A percentile compares a stretch with the other conserved stretches of the same genome.
Evolutionary conservation across 208 protist species (phyloP).

Genomic region (Trypanosoma vivax): DNA sequence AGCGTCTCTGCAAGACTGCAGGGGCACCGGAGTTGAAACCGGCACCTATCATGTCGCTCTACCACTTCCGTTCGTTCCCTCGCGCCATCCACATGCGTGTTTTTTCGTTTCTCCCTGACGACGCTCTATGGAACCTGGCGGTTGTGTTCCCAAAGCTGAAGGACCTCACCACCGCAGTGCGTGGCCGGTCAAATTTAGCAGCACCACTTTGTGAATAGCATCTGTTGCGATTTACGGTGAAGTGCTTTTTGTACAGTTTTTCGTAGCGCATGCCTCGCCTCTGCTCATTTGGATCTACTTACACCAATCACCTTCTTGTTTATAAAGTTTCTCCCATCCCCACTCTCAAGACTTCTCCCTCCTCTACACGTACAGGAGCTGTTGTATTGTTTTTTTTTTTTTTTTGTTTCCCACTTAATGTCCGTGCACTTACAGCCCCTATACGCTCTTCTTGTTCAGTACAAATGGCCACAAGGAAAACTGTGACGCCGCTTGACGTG

Average conservation of each 20-base stretch:
- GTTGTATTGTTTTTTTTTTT: slow-evolving; percentile 13
- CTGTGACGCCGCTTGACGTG: slow-evolving; percentile 64
- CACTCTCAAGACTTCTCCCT: no score
- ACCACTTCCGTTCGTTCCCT: slow-evolving; percentile 56
- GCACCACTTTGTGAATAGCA: neutral
- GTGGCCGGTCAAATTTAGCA: slow-evolving; percentile 16
- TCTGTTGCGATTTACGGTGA: no score
- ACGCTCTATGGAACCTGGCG: slow-evolving; percentile 26
- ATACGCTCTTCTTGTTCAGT: neutral
- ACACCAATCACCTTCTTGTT: no score
- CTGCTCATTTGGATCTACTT: no score
- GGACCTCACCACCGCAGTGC: slow-evolving; percentile 32
- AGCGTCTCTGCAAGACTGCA: slow-evolving; percentile 35
- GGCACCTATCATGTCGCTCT: slow-evolving; percentile 22
- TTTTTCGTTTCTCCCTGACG: slow-evolving; percentile 38
- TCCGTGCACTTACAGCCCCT: neutral
- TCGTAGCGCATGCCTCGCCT: no score
- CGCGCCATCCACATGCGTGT: slow-evolving; percentile 38
- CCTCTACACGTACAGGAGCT: no score
- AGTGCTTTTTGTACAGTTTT: no score
- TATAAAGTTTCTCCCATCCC: no score
- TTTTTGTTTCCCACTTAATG: neutral
- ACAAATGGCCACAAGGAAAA: slow-evolving; percentile 32
- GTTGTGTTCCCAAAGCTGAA: slow-evolving; percentile 40
- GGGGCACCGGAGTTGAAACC: slow-evolving; percentile 19